These are phyloP conservation scores for Zizania palustris DNA, from an alignment of 202 grass and related monocot genomes.

Conservation along the genomic window DNA sequence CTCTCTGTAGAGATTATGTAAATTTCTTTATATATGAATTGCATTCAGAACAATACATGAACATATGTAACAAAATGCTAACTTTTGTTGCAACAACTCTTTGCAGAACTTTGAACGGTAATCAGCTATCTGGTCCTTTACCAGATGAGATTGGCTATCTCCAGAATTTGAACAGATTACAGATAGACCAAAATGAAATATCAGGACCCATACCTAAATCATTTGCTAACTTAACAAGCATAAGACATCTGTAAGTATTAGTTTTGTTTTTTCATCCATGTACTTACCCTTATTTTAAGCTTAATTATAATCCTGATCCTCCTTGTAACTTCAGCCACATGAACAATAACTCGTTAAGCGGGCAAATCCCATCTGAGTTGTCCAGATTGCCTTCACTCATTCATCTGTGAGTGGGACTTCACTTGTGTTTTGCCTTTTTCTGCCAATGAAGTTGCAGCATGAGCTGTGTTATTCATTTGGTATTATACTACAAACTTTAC, in stretches of 20 bases:
- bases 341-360: slow-evolving; percentile 99
- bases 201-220: slow-evolving; percentile 88
- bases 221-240: slow-evolving; percentile 71
- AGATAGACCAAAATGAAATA: slow-evolving; percentile 84
- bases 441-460: slow-evolving; percentile 31
- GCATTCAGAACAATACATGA: not conserved
- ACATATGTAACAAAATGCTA: not conserved
- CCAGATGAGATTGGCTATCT: slow-evolving; percentile 90
- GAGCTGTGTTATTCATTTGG: slow-evolving; percentile 1
- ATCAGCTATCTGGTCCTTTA: slow-evolving; percentile 69
- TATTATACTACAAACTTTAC: slow-evolving; percentile 44
- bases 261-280: slow-evolving; percentile 28
- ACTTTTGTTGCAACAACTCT: slow-evolving; percentile 1
- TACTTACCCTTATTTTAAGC: slow-evolving; percentile 34
- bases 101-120: slow-evolving; percentile 93
- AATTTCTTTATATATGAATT: not conserved
- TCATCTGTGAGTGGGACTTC: slow-evolving; percentile 67
- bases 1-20: slow-evolving; percentile 16
- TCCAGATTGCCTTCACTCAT: slow-evolving; percentile 58
- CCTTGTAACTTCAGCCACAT: slow-evolving; percentile 65
- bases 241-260: slow-evolving; percentile 82
- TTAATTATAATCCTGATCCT: slow-evolving; percentile 41
- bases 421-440: slow-evolving; percentile 34
- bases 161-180: slow-evolving; percentile 69
- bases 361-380: slow-evolving; percentile 78